Conservation (phyloP, 192 early-diverging fungal genomes). For the Coemansia sp. region DNA sequence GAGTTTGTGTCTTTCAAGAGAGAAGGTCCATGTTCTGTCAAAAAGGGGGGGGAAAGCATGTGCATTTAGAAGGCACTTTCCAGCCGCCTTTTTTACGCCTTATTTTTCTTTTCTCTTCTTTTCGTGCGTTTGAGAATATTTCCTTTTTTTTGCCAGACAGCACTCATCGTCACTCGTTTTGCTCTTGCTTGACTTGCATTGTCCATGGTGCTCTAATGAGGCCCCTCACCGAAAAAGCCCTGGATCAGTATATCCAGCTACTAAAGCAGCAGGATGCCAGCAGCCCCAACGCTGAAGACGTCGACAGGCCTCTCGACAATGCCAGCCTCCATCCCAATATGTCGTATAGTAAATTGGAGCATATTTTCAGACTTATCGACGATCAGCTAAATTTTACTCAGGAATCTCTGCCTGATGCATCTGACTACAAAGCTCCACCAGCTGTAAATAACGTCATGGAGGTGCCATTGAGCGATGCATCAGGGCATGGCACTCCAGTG, state of each 20-base stretch:
- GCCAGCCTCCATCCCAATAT: slow-evolving; percentile 12
- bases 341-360: slow-evolving; percentile 31
- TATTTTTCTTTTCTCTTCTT: background rate
- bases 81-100: background rate
- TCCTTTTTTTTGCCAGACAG: background rate
- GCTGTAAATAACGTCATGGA: slow-evolving; percentile 4
- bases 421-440: background rate
- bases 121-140: background rate
- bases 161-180: no score
- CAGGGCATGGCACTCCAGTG: background rate
- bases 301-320: background rate
- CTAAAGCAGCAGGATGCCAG: slow-evolving; percentile 8
- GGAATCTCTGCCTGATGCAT: slow-evolving; percentile 20
- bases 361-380: slow-evolving; percentile 30
- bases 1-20: no score
- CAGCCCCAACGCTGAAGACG: no score
- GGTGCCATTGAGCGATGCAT: background rate
- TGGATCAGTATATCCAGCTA: slow-evolving; percentile 19
- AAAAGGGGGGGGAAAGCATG: no score
- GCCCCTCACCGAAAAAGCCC: slow-evolving; percentile 32
- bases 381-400: slow-evolving; percentile 30
- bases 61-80: background rate
- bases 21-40: no score
- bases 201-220: slow-evolving; percentile 9
- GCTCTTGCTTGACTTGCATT: background rate